Percentiles rank a stretch among this genome's conserved stretches.
Conservation (phyloP, 306 rosid genomes). For the Notholithocarpus densiflorus region DNA sequence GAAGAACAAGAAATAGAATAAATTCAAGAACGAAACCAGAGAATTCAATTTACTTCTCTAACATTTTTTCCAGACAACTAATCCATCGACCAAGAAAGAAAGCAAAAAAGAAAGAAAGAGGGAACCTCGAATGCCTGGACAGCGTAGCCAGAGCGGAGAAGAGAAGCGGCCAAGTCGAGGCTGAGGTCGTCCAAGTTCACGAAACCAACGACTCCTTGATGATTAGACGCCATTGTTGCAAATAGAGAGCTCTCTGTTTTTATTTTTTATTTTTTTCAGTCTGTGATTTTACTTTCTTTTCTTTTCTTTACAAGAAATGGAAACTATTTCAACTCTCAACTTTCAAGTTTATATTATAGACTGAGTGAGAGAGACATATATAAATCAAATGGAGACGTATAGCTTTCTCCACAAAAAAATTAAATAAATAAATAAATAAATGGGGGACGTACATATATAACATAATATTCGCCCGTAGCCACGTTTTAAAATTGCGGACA, state of each 20-base stretch:
- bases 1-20: not conserved
- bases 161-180: slow-evolving; percentile 48
- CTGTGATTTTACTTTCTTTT: not conserved
- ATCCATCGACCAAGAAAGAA: not conserved
- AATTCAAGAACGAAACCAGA: not conserved
- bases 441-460: too few species aligned
- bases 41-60: not conserved
- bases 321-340: too few species aligned
- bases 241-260: not conserved
- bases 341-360: too few species aligned
- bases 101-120: not conserved
- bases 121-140: slow-evolving; percentile 69
- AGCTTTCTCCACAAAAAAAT: too few species aligned
- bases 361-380: too few species aligned
- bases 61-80: not conserved
- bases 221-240: slow-evolving; percentile 44
- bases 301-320: too few species aligned
- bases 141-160: slow-evolving; percentile 44
- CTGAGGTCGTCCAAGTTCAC: slow-evolving; percentile 53
- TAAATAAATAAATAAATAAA: too few species aligned
- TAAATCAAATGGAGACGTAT: too few species aligned
- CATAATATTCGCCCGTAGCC: too few species aligned
- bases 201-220: slow-evolving; percentile 44
- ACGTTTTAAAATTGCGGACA: too few species aligned
- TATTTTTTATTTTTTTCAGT: too few species aligned